Evolutionary conservation across 352 stramenopile species (phyloP).

Genomic region (Pythium myriotylum): DNA sequence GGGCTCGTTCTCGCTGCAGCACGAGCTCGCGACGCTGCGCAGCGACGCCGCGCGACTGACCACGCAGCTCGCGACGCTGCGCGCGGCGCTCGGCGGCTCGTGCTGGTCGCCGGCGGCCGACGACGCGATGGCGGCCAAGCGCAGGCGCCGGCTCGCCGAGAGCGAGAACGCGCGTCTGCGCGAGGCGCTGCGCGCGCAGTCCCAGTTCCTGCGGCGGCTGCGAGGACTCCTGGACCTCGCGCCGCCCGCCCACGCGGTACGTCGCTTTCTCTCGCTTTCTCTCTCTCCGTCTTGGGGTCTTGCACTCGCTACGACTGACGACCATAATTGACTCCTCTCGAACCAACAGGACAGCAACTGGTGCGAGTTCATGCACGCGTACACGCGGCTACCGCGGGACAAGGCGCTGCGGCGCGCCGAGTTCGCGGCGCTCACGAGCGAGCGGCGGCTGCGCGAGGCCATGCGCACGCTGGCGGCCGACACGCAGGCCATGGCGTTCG

Average conservation of each 20-base stretch:
- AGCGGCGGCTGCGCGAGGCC: conserved; percentile 4
- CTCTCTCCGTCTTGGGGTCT: not conserved
- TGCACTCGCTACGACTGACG: not conserved
- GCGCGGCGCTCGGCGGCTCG: not conserved
- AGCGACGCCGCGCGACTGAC: not conserved
- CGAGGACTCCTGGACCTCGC: not conserved
- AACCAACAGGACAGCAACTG: conserved; percentile 4
- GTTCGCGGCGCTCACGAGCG: not conserved
- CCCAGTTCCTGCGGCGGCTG: conserved; percentile 1
- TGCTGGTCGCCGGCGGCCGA: not conserved
- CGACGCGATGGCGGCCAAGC: not conserved
- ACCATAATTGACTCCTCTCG: not conserved
- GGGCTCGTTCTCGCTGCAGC: not conserved
- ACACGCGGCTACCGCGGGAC: conserved; percentile 6
- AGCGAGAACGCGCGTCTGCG: conserved; percentile 6
- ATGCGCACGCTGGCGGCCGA: conserved; percentile 8
- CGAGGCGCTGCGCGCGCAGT: conserved; percentile 3
- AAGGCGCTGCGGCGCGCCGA: conserved; percentile 1
- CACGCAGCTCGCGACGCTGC: not conserved
- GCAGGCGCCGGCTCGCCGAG: not conserved
- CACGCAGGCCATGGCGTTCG: conserved; percentile 2
- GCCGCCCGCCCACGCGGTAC: not conserved
- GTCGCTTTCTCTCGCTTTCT: no score
- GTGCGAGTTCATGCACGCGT: conserved; percentile 2
- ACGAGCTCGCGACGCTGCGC: not conserved